Percentiles rank a stretch among this genome's conserved stretches.
Conservation (phyloP, 2,329 filamentous ascomycete genomes). For the Aspergillus flavus region DNA sequence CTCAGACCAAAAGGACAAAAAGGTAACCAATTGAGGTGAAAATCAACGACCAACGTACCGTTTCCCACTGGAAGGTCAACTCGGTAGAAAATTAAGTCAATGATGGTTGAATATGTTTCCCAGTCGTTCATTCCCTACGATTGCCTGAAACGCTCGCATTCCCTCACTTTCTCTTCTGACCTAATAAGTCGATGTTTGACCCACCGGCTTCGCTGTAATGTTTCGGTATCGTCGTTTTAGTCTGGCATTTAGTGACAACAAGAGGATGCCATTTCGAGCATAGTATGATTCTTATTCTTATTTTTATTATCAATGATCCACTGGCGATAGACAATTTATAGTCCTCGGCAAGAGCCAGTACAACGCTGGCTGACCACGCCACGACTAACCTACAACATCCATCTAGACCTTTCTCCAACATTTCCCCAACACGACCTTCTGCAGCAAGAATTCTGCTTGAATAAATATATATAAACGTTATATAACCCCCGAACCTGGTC, state of each 20-base stretch:
- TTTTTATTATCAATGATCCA: conserved; percentile 7
- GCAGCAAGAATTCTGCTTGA: neutral
- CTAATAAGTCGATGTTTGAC: neutral
- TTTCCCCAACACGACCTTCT: neutral
- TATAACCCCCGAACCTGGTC: neutral
- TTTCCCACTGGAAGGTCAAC: neutral
- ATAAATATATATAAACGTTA: neutral
- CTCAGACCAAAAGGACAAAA: no score
- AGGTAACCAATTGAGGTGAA: neutral
- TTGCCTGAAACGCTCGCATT: neutral
- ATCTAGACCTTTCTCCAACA: neutral
- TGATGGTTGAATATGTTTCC: no score
- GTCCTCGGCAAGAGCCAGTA: neutral
- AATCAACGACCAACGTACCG: neutral
- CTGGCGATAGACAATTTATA: conserved; percentile 1
- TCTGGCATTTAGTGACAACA: neutral
- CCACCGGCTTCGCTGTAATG: neutral
- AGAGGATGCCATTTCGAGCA: neutral
- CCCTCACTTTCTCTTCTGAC: neutral
- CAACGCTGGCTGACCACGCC: neutral
- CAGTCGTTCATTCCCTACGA: neutral
- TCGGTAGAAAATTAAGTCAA: neutral
- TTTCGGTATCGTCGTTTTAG: conserved; percentile 3
- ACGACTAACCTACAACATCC: neutral
- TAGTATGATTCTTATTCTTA: conserved; percentile 6